phyloP scores from a whole-genome alignment of 805 yeast species.

The Ogataea minuta region DNA sequence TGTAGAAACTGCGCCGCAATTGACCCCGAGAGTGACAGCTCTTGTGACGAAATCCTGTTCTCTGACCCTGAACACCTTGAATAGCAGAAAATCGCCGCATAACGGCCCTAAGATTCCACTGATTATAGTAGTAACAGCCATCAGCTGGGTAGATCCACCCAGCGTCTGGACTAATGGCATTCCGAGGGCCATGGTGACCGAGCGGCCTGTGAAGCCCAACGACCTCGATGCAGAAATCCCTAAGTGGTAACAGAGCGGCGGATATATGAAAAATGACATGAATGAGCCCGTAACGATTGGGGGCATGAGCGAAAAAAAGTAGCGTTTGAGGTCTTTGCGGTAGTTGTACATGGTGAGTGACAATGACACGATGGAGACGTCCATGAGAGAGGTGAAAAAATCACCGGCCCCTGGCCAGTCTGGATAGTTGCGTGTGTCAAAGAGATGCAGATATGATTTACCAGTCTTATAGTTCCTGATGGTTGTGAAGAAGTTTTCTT shows the following conservation, averaged over 20 bases:
- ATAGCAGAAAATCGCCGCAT: conserved; percentile 54
- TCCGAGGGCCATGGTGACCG: conserved; percentile 77
- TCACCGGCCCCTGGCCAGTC: conserved; percentile 83
- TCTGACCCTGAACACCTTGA: conserved; percentile 45
- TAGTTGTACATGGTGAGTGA: conserved; percentile 78
- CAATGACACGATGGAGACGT: conserved; percentile 70
- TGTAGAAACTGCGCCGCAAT: conserved; percentile 82
- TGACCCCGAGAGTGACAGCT: conserved; percentile 74
- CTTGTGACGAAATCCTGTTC: conserved; percentile 68
- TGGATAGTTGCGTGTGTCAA: conserved; percentile 38
- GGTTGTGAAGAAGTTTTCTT: conserved; percentile 48
- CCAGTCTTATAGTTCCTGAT: conserved; percentile 66
- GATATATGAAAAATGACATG: conserved; percentile 65
- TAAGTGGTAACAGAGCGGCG: conserved; percentile 61
- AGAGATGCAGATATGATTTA: conserved; percentile 57
- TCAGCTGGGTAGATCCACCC: conserved; percentile 66
- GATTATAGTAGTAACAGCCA: conserved; percentile 76
- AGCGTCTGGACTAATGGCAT: conserved; percentile 68
- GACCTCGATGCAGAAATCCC: conserved; percentile 62
- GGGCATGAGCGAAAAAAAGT: conserved; percentile 56
- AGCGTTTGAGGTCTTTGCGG: conserved; percentile 57
- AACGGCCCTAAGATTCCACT: conserved; percentile 77
- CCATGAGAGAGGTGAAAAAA: conserved; percentile 66
- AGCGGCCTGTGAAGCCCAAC: conserved; percentile 74
- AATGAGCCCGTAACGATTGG: conserved; percentile 57